These are phyloP conservation scores for Penicillium expansum DNA, from an alignment of 2,329 filamentous ascomycete species.

Conservation along the genomic window DNA sequence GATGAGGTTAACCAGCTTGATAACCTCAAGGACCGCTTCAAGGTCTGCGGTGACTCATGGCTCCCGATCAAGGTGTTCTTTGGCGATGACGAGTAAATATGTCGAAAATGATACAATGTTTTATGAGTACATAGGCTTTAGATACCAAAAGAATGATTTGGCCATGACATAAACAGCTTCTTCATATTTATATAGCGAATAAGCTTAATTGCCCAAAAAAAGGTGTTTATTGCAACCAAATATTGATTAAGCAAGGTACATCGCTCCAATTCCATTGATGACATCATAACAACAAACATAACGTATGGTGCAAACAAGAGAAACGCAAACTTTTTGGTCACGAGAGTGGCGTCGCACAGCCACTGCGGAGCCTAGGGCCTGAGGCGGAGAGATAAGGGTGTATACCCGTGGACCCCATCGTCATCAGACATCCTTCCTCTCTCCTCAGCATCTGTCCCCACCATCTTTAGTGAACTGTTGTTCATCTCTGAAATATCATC, in stretches of 20 bases:
- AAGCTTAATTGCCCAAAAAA: too few relatives aligned
- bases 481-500: conserved; percentile 22
- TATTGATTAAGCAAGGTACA: too few relatives aligned
- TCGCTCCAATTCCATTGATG: too few relatives aligned
- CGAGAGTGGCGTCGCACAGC: conserved; percentile 22
- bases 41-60: conserved; percentile 74
- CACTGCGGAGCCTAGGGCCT: conserved; percentile 14
- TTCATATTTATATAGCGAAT: too few relatives aligned
- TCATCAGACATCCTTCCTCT: conserved; percentile 29
- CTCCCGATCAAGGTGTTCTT: conserved; percentile 75
- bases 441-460: conserved; percentile 16
- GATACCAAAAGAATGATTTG: conserved; percentile 22
- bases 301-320: neutral
- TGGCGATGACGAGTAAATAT: conserved; percentile 69
- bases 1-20: conserved; percentile 71
- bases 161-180: neutral
- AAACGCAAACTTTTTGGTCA: conserved; percentile 3
- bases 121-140: conserved; percentile 23
- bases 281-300: neutral
- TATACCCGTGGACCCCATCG: conserved; percentile 10
- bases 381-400: conserved; percentile 21
- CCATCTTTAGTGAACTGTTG: conserved; percentile 6
- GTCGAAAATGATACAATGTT: conserved; percentile 17
- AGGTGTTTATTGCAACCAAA: too few relatives aligned
- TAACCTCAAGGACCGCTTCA: conserved; percentile 71